These are phyloP conservation scores for Sergeia podlipaevii DNA, from an alignment of 208 protist species.

Conservation along the genomic window DNA sequence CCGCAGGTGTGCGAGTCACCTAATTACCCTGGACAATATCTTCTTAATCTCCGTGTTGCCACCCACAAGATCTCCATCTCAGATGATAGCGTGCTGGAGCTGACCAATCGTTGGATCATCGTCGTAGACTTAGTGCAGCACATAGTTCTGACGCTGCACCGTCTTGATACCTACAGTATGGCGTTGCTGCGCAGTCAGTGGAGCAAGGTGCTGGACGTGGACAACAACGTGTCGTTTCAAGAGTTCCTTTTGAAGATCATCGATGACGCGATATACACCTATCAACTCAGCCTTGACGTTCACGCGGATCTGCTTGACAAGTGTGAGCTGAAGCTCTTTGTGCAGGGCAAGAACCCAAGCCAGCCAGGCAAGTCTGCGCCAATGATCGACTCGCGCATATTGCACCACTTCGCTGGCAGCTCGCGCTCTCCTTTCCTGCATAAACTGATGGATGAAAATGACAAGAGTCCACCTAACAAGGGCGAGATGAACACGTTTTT, in stretches of 20 bases:
- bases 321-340: constrained; percentile 81
- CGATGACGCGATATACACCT: constrained; percentile 77
- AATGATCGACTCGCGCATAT: constrained; percentile 47
- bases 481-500: constrained; percentile 83
- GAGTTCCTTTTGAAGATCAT: constrained; percentile 85
- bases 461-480: constrained; percentile 51
- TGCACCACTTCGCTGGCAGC: constrained; percentile 71
- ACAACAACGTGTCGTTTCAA: constrained; percentile 75
- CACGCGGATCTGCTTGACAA: constrained; percentile 73
- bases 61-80: constrained; percentile 69
- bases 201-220: constrained; percentile 49
- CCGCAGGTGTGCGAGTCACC: constrained; percentile 75
- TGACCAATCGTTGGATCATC: constrained; percentile 86
- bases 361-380: not conserved
- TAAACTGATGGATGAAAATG: constrained; percentile 54
- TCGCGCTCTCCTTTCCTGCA: constrained; percentile 69
- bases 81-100: constrained; percentile 70
- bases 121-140: constrained; percentile 75
- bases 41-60: constrained; percentile 78
- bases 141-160: constrained; percentile 81
- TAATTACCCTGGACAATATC: constrained; percentile 66
- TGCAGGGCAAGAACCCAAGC: not conserved
- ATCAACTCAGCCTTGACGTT: constrained; percentile 67
- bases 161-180: constrained; percentile 66
- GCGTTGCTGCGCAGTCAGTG: constrained; percentile 66